Percentiles rank a stretch among this genome's conserved stretches.
These are phyloP conservation scores for Globisporangium middletonii DNA, from an alignment of 352 stramenopile species.

Conservation along the genomic window DNA sequence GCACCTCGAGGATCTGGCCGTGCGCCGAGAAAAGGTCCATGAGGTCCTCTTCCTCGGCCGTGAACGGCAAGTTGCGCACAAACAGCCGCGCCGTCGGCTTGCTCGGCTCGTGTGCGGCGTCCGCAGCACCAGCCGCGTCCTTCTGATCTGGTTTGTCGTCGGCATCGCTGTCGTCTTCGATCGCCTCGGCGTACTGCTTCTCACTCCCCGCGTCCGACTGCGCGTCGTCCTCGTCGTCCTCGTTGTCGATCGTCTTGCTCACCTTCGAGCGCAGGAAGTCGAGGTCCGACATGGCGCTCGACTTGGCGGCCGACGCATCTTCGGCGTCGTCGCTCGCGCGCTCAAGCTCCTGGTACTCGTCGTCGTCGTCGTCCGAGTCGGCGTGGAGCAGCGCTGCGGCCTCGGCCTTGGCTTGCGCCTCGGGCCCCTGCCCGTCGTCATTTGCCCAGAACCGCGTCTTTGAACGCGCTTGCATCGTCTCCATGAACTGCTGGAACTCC, in stretches of 20 bases:
- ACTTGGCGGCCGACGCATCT: conserved; percentile 17
- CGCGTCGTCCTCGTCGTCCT: conserved; percentile 16
- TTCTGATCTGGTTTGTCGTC: conserved; percentile 10
- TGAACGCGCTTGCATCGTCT: conserved; percentile 86
- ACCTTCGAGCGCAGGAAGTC: conserved; percentile 93
- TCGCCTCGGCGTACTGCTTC: conserved; percentile 32
- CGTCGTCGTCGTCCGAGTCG: conserved; percentile 35
- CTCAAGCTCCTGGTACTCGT: conserved; percentile 87
- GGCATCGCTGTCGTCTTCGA: conserved; percentile 34
- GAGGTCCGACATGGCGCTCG: conserved; percentile 77
- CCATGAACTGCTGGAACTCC: conserved; percentile 87
- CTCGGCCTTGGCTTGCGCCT: conserved; percentile 18
- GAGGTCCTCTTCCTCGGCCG: conserved; percentile 95
- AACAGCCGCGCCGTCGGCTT: conserved; percentile 90
- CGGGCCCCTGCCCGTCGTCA: conserved; percentile 68
- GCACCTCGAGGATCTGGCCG: conserved; percentile 88
- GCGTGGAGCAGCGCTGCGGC: conserved; percentile 21
- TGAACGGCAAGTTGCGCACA: conserved; percentile 96
- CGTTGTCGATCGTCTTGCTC: conserved; percentile 85
- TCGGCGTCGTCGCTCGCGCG: conserved; percentile 24
- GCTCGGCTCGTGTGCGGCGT: conserved; percentile 25
- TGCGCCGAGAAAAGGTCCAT: conserved; percentile 86
- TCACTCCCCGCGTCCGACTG: conserved; percentile 29
- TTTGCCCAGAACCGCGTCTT: conserved; percentile 91
- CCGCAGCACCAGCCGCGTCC: neutral